phyloP scores from a whole-genome alignment of 768 basidiomycete species.

The Inosperma sp. region DNA sequence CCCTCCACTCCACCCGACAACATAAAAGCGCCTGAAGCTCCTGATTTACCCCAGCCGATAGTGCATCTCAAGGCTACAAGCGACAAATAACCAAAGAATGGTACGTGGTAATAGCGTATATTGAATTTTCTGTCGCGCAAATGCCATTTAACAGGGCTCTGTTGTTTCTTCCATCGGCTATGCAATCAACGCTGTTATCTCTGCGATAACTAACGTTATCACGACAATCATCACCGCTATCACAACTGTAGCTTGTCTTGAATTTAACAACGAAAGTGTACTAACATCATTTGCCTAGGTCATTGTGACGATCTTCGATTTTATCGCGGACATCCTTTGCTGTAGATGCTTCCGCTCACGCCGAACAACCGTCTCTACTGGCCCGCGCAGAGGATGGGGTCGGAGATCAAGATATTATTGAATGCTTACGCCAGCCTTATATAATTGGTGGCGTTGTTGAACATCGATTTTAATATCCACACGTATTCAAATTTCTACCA shows the following conservation, averaged over 20 bases:
- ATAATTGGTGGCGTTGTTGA: background rate
- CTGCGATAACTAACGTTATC: constrained; percentile 54
- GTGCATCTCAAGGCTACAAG: too few species aligned
- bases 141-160: constrained; percentile 43
- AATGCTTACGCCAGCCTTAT: constrained; percentile 7
- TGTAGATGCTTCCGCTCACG: constrained; percentile 45
- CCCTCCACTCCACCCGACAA: too few species aligned
- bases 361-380: constrained; percentile 21
- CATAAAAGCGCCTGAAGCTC: too few species aligned
- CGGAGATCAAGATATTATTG: constrained; percentile 13
- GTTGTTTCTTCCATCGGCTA: constrained; percentile 61
- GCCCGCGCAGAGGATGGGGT: constrained; percentile 21
- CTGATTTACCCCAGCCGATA: too few species aligned
- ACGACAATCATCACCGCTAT: constrained; percentile 59
- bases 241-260: constrained; percentile 45
- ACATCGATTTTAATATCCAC: background rate
- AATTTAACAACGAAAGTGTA: background rate
- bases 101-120: background rate
- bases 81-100: constrained; percentile 6
- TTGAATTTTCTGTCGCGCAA: background rate
- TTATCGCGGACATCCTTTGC: constrained; percentile 53
- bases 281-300: constrained; percentile 38
- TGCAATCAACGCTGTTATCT: constrained; percentile 55
- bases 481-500: too few species aligned
- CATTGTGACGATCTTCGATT: constrained; percentile 59